Base-by-base conservation (phyloP, 768 basidiomycete species). In the Pleurotus tuber-regium region DNA sequence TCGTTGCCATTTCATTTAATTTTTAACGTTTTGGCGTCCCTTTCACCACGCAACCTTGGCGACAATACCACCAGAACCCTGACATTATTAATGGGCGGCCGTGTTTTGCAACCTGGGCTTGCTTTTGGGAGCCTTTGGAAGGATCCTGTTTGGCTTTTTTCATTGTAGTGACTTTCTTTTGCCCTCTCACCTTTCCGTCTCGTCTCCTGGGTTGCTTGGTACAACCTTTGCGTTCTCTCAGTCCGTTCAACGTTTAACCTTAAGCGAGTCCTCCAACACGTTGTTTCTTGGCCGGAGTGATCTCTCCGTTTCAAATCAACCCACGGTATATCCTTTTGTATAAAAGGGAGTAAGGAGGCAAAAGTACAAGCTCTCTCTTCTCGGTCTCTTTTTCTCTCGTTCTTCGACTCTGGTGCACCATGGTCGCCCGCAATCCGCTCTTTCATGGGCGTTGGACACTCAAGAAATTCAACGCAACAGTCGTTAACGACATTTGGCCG, bases 401-500 rank as follows among this genome's bases (percentile, higher is more conserved):
- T 21, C 19, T n/a, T 42, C 26, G 39, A 18, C 33, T 19, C 24
- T 19, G 48, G 10, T 40, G 19, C 53, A 33, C 33, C 41, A 75
- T 77, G 75, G 75, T 76, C 38, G 70, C 74, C 24, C 56, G 66
- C 18, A 75, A 77, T 54, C 75, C 76, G 7, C 70, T 78, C 25
- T 77, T 78, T 62, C 68, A 65, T 38, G 75, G 75, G 46, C 63
- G 63, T 41, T 79, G 75, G 72, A 75, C 73, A 19, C 43, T 69
- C 43, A 79, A 77, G 61, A 76, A 74, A 58, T 78, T 82, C 62
- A 68, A 77, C 52, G 77, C 80, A 2, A 83, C 80, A 23, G 80
- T 86, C 52, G 67, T 84, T 50, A 82, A 84, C 57, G 81, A 83
- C 61, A 81, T 83, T n/a, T 84, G 80, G 80, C 80, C 79, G 1